Conservation (phyloP, 768 basidiomycete species). For the Amanita fuliginea region DNA sequence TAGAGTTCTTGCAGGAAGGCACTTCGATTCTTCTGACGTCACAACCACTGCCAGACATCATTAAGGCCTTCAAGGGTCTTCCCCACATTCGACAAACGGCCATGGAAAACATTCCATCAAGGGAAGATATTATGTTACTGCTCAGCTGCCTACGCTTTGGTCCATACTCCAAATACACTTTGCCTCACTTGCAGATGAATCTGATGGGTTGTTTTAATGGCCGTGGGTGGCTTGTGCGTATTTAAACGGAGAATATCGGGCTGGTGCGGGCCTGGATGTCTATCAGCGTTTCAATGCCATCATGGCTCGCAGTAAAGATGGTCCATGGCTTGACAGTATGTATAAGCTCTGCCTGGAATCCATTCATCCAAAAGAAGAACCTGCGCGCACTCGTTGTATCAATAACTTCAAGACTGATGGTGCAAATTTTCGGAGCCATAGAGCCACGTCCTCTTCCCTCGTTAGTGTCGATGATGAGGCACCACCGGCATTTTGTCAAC, state of each 20-base stretch:
- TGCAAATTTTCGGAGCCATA: not conserved
- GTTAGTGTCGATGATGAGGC: constrained; percentile 4
- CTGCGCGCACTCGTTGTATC: not conserved
- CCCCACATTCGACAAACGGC: constrained; percentile 1
- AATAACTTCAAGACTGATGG: not conserved
- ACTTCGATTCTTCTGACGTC: too few species aligned
- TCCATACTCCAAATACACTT: constrained; percentile 7
- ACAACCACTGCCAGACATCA: too few species aligned
- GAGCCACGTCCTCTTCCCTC: not conserved
- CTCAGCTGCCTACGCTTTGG: not conserved
- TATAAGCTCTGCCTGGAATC: not conserved
- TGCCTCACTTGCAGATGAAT: constrained; percentile 11
- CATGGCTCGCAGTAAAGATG: too few species aligned
- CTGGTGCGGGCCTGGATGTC: too few species aligned
- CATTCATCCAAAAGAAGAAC: not conserved
- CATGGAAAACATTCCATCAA: constrained; percentile 8
- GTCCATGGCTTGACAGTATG: not conserved
- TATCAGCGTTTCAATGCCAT: too few species aligned
- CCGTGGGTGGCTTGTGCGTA: too few species aligned
- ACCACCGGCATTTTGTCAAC: not conserved
- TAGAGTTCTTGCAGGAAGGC: too few species aligned
- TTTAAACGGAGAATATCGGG: too few species aligned
- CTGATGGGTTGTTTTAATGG: too few species aligned
- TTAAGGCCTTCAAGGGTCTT: not conserved
- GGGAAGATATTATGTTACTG: constrained; percentile 6